A percentile compares a stretch with the other conserved stretches of the same genome.
These are phyloP conservation scores for Daldinia vernicosa DNA, from an alignment of 495 filamentous ascomycete genomes.

Conservation along the genomic window DNA sequence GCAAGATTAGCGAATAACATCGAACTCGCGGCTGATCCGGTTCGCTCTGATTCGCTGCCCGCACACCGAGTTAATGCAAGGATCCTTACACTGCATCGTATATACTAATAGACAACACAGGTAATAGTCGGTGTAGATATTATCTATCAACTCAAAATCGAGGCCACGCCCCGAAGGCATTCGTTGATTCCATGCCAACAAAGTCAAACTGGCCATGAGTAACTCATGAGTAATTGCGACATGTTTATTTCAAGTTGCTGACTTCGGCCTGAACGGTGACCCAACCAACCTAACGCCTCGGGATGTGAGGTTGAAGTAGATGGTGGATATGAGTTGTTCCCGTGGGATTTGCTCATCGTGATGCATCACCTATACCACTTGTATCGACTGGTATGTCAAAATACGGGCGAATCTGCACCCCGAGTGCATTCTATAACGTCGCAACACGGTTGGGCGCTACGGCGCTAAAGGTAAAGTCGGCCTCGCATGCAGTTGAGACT, in stretches of 20 bases:
- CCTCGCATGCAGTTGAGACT: not conserved
- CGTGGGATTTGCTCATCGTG: not conserved
- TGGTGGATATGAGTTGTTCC: not conserved
- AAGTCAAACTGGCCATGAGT: slow-evolving; percentile 10
- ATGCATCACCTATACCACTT: not conserved
- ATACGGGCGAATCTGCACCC: not conserved
- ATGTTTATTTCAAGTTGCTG: slow-evolving; percentile 17
- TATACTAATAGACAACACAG: slow-evolving; percentile 14
- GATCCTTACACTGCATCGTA: slow-evolving; percentile 37
- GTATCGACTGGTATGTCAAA: not conserved
- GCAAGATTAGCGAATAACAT: slow-evolving; percentile 38
- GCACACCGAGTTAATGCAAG: slow-evolving; percentile 33
- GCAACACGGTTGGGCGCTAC: not conserved
- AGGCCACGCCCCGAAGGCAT: slow-evolving; percentile 7
- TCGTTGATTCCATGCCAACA: not conserved
- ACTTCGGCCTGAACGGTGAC: slow-evolving; percentile 13
- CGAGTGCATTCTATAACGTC: slow-evolving; percentile 2
- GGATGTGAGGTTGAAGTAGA: not conserved
- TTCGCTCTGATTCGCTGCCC: slow-evolving; percentile 25
- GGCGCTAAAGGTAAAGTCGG: not conserved
- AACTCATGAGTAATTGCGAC: slow-evolving; percentile 13
- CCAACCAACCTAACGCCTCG: slow-evolving; percentile 3
- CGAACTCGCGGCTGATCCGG: slow-evolving; percentile 41
- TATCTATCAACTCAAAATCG: slow-evolving; percentile 20
- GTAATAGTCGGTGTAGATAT: slow-evolving; percentile 40